phyloP scores from a whole-genome alignment of 1,139 yeast species.

The Suhomyces maxii region DNA sequence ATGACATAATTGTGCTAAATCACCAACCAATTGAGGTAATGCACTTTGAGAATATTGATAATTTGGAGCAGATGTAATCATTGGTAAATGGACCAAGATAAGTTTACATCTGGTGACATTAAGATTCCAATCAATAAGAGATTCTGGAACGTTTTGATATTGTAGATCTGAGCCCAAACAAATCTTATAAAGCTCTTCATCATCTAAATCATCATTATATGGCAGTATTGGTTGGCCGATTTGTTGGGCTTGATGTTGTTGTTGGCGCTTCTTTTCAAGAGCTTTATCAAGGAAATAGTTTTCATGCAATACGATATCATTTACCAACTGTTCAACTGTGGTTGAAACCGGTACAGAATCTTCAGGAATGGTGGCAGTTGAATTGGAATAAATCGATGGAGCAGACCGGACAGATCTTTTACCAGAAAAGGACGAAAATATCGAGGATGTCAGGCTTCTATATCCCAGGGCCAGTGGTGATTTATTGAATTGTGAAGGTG shows the following conservation, averaged over 20 bases:
- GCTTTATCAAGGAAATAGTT: slow-evolving; percentile 26
- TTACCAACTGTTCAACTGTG: slow-evolving; percentile 47
- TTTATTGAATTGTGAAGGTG: slow-evolving; percentile 13
- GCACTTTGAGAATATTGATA: slow-evolving; percentile 34
- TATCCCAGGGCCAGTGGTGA: slow-evolving; percentile 14
- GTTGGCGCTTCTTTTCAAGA: slow-evolving; percentile 8
- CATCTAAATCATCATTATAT: slow-evolving; percentile 19
- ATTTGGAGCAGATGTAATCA: slow-evolving; percentile 40
- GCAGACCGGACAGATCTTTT: slow-evolving; percentile 45
- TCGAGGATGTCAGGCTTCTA: slow-evolving; percentile 33
- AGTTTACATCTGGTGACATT: slow-evolving; percentile 49
- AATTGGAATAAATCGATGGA: slow-evolving; percentile 43
- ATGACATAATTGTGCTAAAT: slow-evolving; percentile 43
- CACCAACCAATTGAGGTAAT: slow-evolving; percentile 47
- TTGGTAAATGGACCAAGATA: slow-evolving; percentile 40
- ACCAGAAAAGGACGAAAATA: slow-evolving; percentile 31
- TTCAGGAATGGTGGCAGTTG: slow-evolving; percentile 51
- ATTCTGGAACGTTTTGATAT: slow-evolving; percentile 43
- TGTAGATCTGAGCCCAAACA: slow-evolving; percentile 43
- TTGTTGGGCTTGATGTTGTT: slow-evolving; percentile 12
- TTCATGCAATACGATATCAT: slow-evolving; percentile 46
- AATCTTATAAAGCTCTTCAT: slow-evolving; percentile 37
- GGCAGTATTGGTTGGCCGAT: slow-evolving; percentile 5
- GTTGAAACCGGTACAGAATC: slow-evolving; percentile 45
- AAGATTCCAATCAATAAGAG: slow-evolving; percentile 49